Base-by-base conservation (phyloP, 805 yeast species). In the Hanseniaspora singularis region DNA sequence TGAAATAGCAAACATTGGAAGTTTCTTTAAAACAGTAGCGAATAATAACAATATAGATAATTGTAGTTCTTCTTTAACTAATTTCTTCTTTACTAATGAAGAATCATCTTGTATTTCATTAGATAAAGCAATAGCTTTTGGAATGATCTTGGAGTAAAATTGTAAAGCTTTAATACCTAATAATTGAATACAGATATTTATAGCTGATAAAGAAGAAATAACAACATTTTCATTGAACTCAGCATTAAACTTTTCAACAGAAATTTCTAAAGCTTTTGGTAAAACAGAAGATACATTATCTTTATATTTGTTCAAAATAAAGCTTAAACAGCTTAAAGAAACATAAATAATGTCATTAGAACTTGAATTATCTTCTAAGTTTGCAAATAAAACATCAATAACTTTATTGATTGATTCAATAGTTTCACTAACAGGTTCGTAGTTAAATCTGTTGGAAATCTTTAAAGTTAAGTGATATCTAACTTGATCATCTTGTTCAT, bases 141-240 rank as follows among this genome's bases (percentile, higher is more conserved):
- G 85, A 51, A 92, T 74, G 57, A 88, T 79, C 61, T 79, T 80
- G 27, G 96, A 85, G 69, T 87, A 83, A 57, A 71, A 74, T 6
- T 94, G 88, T 58, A 92, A 80, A 52, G 80, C 71, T 57, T 86
- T 83, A 16, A 94, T 88, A 45, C 98, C 98, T 38, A 88, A 63
- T 20, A 77, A 73, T 44, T 78, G 75, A 46, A 85, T 73, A 48
- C 86, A 65, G 53, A 78, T 76, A 49, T 84, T 76, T 51, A 85
- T 73, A 50, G 81, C 77, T 54, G 79, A 74, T 49, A 86, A 68
- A 0, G 95, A 75, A 0, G 95, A 74, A 30, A 92, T 74, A 26
- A 78, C 67, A 7, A 84, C 63, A 53, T 82, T 94, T 11, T 79
- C 73, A 46, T 70, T 67, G 20, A 44, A 44, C 2, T 57, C 60